A percentile compares a stretch with the other conserved stretches of the same genome.
Conservation (phyloP, 1,284 basidiomycete species). For the Exobasidium rhododendri region DNA sequence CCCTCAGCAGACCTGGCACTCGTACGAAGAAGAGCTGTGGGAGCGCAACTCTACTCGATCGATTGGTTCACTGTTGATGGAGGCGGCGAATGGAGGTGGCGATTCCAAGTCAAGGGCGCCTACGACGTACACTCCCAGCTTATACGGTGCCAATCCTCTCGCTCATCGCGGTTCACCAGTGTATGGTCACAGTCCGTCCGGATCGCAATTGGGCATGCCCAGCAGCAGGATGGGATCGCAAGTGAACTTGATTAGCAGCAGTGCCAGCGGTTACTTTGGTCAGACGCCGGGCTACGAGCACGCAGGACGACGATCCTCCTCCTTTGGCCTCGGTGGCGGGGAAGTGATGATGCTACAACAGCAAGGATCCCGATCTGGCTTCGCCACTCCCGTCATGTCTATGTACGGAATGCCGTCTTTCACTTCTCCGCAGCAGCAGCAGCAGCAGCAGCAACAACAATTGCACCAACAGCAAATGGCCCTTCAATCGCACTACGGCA, state of each 20-base stretch:
- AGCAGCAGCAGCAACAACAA: constrained; percentile 31
- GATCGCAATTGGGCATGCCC: constrained; percentile 29
- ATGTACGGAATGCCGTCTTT: constrained; percentile 33
- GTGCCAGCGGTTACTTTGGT: constrained; percentile 21
- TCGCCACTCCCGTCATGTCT: constrained; percentile 38
- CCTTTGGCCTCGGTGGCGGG: constrained; percentile 28
- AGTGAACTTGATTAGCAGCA: constrained; percentile 14
- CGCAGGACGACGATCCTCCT: constrained; percentile 34
- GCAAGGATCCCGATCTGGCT: constrained; percentile 17
- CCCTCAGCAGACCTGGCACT: constrained; percentile 92
- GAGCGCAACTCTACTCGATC: constrained; percentile 41
- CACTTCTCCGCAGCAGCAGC: constrained; percentile 19
- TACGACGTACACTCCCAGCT: constrained; percentile 29
- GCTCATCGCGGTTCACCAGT: constrained; percentile 14
- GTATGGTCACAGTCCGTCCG: constrained; percentile 37
- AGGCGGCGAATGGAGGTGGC: constrained; percentile 35
- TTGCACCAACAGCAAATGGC: constrained; percentile 9
- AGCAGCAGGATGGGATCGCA: constrained; percentile 21
- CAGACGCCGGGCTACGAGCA: constrained; percentile 11
- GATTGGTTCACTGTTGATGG: constrained; percentile 36
- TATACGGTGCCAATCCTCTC: constrained; percentile 11
- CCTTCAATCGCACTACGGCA: constrained; percentile 2
- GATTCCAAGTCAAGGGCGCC: constrained; percentile 36
- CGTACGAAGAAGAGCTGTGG: constrained; percentile 83
- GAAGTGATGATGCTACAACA: neutral